Evolutionary conservation across 2,329 filamentous ascomycete genomes (phyloP).

Genomic region (Monosporascus sp.): DNA sequence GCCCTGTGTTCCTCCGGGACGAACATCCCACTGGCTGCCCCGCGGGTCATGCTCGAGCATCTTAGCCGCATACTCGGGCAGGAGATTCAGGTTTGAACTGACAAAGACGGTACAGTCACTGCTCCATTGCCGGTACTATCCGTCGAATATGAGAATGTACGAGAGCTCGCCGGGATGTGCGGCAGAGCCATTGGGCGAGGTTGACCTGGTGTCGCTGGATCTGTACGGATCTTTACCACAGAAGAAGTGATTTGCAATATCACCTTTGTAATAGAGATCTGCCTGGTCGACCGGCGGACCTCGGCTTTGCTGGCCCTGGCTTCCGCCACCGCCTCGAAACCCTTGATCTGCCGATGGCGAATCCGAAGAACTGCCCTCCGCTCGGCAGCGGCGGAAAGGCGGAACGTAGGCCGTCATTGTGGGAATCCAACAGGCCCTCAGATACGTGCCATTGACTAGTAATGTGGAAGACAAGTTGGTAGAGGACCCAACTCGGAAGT

Average conservation of each 20-base stretch:
- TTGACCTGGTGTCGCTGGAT: neutral
- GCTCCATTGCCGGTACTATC: slow-evolving; percentile 18
- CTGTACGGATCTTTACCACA: neutral
- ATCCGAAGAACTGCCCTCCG: neutral
- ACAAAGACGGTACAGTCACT: slow-evolving; percentile 18
- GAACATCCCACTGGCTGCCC: neutral
- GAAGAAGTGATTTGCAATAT: slow-evolving; percentile 16
- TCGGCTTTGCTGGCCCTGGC: slow-evolving; percentile 6
- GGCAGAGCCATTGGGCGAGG: slow-evolving; percentile 17
- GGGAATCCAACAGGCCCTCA: too few species aligned
- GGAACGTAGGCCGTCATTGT: neutral
- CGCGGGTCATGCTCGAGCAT: slow-evolving; percentile 16
- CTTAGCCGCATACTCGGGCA: slow-evolving; percentile 18
- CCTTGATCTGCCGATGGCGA: neutral
- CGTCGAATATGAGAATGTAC: slow-evolving; percentile 14
- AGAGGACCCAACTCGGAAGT: too few species aligned
- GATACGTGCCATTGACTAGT: too few species aligned
- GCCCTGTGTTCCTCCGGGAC: neutral
- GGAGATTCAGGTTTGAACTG: slow-evolving; percentile 14
- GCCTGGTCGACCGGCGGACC: slow-evolving; percentile 7
- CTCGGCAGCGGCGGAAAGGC: neutral
- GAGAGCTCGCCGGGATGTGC: slow-evolving; percentile 11
- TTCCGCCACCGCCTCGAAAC: neutral
- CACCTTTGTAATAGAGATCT: slow-evolving; percentile 6
- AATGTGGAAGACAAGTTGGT: too few species aligned